phyloP scores from a whole-genome alignment of 495 filamentous ascomycete genomes.

The Corynascus novoguineensis region DNA sequence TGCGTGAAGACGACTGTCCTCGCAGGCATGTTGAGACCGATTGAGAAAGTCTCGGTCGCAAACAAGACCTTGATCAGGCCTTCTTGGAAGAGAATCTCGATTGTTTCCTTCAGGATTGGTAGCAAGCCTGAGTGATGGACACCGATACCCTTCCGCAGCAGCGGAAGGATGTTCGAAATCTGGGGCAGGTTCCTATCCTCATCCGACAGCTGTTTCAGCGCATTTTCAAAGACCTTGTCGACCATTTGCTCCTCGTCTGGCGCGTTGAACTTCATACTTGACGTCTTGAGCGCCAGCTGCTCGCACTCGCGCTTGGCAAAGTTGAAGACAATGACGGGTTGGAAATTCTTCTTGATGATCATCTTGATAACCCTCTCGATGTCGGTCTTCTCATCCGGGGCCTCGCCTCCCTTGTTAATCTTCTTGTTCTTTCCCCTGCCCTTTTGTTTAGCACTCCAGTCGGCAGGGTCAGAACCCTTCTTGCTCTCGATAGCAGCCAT shows the following conservation, averaged over 20 bases:
- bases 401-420: constrained; percentile 81
- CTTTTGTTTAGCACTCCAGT: constrained; percentile 70
- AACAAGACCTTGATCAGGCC: constrained; percentile 96
- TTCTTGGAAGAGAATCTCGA: constrained; percentile 98
- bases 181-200: constrained; percentile 84
- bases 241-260: constrained; percentile 96
- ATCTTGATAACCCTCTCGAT: constrained; percentile 97
- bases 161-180: constrained; percentile 83
- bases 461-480: constrained; percentile 75
- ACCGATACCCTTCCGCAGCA: constrained; percentile 87
- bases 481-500: constrained; percentile 86
- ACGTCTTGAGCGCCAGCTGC: constrained; percentile 75
- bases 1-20: constrained; percentile 98
- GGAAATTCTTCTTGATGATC: constrained; percentile 94
- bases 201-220: constrained; percentile 81
- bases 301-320: constrained; percentile 98
- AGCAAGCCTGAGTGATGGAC: constrained; percentile 95
- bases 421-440: constrained; percentile 88
- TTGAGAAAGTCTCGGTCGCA: constrained; percentile 97
- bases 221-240: constrained; percentile 83
- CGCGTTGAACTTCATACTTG: constrained; percentile 87
- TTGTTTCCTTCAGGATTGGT: constrained; percentile 95
- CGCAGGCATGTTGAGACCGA: constrained; percentile 97
- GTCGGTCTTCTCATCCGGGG: constrained; percentile 59
- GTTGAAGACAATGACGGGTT: constrained; percentile 97